Percentiles rank a stretch among this genome's conserved stretches.
phyloP scores from a whole-genome alignment of 257 asterid genomes.

The Leptodermis oblonga region DNA sequence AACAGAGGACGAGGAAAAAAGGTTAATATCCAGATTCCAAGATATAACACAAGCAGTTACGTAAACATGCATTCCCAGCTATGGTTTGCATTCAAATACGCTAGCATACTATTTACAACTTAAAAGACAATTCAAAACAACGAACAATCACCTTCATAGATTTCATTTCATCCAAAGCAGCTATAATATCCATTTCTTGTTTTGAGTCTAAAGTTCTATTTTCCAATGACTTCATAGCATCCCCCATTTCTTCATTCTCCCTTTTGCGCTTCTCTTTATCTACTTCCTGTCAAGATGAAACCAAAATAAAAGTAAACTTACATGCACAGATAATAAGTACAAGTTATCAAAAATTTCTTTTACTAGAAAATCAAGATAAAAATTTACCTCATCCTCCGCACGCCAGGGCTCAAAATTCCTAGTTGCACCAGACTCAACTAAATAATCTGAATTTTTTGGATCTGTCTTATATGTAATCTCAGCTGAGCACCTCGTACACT shows the following conservation, averaged over 20 bases:
- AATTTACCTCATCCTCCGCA: constrained; percentile 65
- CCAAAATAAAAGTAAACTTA: constrained; percentile 3
- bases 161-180: constrained; percentile 89
- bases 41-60: no score
- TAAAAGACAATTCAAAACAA: neutral
- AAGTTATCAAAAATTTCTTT: neutral
- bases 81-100: no score
- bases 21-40: constrained; percentile 3
- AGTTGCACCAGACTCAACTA: constrained; percentile 79
- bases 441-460: constrained; percentile 83
- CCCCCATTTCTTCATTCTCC: constrained; percentile 88
- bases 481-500: constrained; percentile 83
- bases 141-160: constrained; percentile 66
- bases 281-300: constrained; percentile 29
- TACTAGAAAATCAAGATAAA: neutral
- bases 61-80: no score
- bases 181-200: constrained; percentile 88
- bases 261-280: constrained; percentile 59
- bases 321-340: neutral
- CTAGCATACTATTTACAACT: neutral
- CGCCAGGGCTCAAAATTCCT: constrained; percentile 96
- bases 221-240: constrained; percentile 94
- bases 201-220: constrained; percentile 81
- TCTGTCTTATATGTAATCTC: constrained; percentile 87
- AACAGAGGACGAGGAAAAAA: neutral